Evolutionary conservation across 371 early-diverging fungal genomes (phyloP).

Genomic region (Parasitella parasitica): DNA sequence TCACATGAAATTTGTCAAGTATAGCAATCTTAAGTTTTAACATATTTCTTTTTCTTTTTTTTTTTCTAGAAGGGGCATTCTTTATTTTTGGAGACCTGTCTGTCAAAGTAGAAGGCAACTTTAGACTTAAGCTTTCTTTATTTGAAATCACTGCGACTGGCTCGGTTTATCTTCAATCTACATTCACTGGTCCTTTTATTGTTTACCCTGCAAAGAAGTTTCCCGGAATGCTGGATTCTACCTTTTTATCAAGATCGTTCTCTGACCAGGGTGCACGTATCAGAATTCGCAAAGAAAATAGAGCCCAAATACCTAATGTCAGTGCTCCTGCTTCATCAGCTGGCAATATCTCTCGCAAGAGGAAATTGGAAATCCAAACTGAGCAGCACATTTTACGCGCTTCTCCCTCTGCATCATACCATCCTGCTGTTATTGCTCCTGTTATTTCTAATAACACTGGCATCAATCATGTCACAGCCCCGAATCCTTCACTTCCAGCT

Average conservation of each 20-base stretch:
- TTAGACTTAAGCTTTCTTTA: slow-evolving; percentile 84
- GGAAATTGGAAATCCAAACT: slow-evolving; percentile 26
- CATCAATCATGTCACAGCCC: background rate
- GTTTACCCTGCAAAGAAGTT: slow-evolving; percentile 89
- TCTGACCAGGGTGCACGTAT: slow-evolving; percentile 56
- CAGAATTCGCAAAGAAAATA: slow-evolving; percentile 52
- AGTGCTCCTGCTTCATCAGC: background rate
- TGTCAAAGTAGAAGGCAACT: slow-evolving; percentile 86
- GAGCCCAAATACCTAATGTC: slow-evolving; percentile 23
- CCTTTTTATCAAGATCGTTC: slow-evolving; percentile 50
- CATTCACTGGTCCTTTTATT: slow-evolving; percentile 62
- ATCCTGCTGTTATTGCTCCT: background rate
- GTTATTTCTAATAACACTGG: background rate
- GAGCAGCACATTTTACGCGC: background rate
- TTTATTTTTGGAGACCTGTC: slow-evolving; percentile 95
- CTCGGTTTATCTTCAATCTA: slow-evolving; percentile 24
- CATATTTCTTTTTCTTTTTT: background rate
- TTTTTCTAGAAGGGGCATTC: slow-evolving; percentile 76
- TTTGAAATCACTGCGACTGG: slow-evolving; percentile 72
- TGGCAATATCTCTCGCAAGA: slow-evolving; percentile 22
- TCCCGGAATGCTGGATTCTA: slow-evolving; percentile 82
- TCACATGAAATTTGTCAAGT: background rate
- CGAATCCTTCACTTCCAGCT: background rate
- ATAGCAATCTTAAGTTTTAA: background rate
- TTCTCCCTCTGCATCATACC: background rate